Evolutionary conservation across 176 grass and related monocot genomes (phyloP).

Genomic region (maize (Zea mays)): Zm-B73-REFERENCE-NAM-5.0 NC_050102.1:159776001-159776500

Average conservation of each 20-base stretch:
- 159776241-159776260: constrained; percentile 6
- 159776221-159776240: neutral
- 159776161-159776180: neutral
- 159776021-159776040: constrained; percentile 11
- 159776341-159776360: too few species aligned
- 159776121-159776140: neutral
- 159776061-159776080: neutral
- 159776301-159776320: too few species aligned
- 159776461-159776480: too few species aligned
- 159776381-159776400: too few species aligned
- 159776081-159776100: neutral
- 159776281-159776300: too few species aligned
- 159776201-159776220: constrained; percentile 27
- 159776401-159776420: too few species aligned
- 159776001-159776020: neutral
- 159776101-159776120: neutral
- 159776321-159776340: too few species aligned
- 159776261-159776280: neutral
- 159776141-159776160: neutral
- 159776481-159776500: too few species aligned
- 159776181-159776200: neutral
- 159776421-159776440: too few species aligned
- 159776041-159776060: neutral
- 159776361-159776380: too few species aligned
- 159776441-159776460: too few species aligned